These are phyloP conservation scores for Aspergillus pseudoterreus DNA, from an alignment of 2,329 filamentous ascomycete species.

Conservation along the genomic window DNA sequence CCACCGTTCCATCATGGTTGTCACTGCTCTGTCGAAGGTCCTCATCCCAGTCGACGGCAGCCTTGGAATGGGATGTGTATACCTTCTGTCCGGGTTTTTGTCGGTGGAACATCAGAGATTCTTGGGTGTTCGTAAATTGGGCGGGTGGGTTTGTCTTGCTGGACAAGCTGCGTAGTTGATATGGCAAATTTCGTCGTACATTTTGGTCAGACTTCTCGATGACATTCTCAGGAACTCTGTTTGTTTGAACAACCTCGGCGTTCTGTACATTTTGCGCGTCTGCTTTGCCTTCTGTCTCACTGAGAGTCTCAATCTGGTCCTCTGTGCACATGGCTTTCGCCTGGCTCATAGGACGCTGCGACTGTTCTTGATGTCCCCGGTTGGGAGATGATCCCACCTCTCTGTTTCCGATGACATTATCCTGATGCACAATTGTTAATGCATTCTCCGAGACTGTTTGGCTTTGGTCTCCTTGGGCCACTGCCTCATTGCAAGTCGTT, in stretches of 20 bases:
- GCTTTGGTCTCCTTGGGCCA: too few species aligned
- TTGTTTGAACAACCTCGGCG: not conserved
- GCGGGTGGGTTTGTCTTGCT: not conserved
- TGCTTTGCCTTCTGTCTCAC: too few species aligned
- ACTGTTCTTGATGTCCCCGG: too few species aligned
- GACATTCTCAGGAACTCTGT: not conserved
- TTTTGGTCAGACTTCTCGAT: not conserved
- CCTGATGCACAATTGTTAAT: too few species aligned
- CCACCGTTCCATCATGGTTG: constrained; percentile 4
- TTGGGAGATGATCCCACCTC: too few species aligned
- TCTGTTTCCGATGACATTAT: too few species aligned
- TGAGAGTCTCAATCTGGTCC: too few species aligned
- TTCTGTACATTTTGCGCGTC: too few species aligned
- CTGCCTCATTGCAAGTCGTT: too few species aligned
- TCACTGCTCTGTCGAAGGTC: constrained; percentile 25
- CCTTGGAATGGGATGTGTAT: constrained; percentile 13
- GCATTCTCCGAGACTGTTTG: too few species aligned
- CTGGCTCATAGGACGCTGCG: too few species aligned
- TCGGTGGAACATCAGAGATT: constrained; percentile 13
- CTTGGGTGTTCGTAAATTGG: constrained; percentile 12
- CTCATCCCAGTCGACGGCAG: constrained; percentile 29
- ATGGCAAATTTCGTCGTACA: not conserved
- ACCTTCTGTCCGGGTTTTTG: constrained; percentile 15
- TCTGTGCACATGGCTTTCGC: too few species aligned
- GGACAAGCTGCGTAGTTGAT: not conserved